Evolutionary conservation across 208 protist genomes (phyloP).

Genomic region (Wallacemonas sp.): DNA sequence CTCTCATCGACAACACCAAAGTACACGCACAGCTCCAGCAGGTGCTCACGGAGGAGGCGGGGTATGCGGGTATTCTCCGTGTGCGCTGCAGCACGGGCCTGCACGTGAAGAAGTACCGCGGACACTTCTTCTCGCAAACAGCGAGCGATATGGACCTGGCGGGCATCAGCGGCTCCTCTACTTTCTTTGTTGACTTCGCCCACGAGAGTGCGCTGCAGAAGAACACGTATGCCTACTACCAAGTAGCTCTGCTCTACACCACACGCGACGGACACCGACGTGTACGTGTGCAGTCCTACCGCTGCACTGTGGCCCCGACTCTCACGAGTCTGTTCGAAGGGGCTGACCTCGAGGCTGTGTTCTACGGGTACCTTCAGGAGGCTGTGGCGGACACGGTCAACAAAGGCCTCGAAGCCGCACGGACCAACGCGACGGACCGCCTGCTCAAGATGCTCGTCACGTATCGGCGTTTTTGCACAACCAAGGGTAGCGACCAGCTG

Average conservation of each 20-base stretch:
- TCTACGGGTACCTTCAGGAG: constrained; percentile 64
- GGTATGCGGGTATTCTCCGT: constrained; percentile 90
- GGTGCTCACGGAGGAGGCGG: constrained; percentile 74
- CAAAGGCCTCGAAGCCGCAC: constrained; percentile 71
- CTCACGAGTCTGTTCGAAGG: constrained; percentile 68
- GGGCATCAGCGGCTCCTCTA: constrained; percentile 59
- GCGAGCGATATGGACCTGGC: constrained; percentile 92
- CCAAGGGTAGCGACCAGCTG: constrained; percentile 31
- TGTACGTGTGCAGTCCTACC: constrained; percentile 87
- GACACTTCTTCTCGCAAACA: constrained; percentile 85
- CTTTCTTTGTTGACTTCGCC: constrained; percentile 92
- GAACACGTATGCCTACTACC: constrained; percentile 78
- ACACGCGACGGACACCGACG: constrained; percentile 82
- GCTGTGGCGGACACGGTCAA: constrained; percentile 63
- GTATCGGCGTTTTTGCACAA: constrained; percentile 82
- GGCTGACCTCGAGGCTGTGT: constrained; percentile 80
- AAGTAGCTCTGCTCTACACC: constrained; percentile 94
- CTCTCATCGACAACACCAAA: constrained; percentile 57
- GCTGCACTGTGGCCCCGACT: constrained; percentile 52
- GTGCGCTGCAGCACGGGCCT: constrained; percentile 89
- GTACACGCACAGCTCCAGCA: constrained; percentile 58
- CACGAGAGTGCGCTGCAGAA: constrained; percentile 82
- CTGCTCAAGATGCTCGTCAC: constrained; percentile 69
- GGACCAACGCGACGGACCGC: constrained; percentile 43
- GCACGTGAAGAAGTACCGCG: constrained; percentile 78